Evolutionary conservation across 1,284 basidiomycete genomes (phyloP), one percentile per base, ranked within the genome.

Genomic region (Paramarasmius palmivorus): DNA sequence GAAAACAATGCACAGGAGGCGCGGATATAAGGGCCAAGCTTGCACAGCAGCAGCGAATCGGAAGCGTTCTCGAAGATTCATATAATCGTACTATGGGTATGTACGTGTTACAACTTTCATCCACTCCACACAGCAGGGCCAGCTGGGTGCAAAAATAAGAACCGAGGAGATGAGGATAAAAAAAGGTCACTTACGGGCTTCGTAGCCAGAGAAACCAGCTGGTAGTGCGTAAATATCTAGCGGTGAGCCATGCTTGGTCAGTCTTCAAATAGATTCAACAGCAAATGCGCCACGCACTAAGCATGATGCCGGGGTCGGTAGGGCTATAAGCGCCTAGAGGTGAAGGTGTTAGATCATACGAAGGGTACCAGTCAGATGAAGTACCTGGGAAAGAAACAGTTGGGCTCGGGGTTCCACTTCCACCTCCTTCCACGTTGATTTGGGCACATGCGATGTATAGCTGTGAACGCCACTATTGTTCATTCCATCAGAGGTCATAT

Each of bases 401-500:
- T 19, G 68, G 68, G 8, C 59, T 55, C 12, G 71, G 72, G 5
- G 35, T 56, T 20, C 68, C 69, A 35, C 50, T 65, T 22, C 70
- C 70, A 10, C 72, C 70, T n/a, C 64, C 63, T 9, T 68, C 68
- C 34, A 73, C 64, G 25, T 72, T 74, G 49, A 75, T 59, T 48
- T 74, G 70, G 2, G 69, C 71, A 56, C 72, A 73, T 5, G 61
- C 65, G 50, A 73, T 60, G 55, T 73, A 72, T 59, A 73, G 67
- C 63, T 72, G 50, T 4, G 32, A 39, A 39, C 10, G n/a, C n/a
- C n/a, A n/a, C n/a, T 42, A 15, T 17, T n/a, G 14, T n/a, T 48
- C 15, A 36, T 32, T 50, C 57, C 35, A 48, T 14, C 53, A 54
- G 35, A 17, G 8, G 3, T 26, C 41, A 3, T 51, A 32, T 20